Base-by-base conservation (phyloP, 371 early-diverging fungal genomes). In the Caulochytrium protostelioides region DNA sequence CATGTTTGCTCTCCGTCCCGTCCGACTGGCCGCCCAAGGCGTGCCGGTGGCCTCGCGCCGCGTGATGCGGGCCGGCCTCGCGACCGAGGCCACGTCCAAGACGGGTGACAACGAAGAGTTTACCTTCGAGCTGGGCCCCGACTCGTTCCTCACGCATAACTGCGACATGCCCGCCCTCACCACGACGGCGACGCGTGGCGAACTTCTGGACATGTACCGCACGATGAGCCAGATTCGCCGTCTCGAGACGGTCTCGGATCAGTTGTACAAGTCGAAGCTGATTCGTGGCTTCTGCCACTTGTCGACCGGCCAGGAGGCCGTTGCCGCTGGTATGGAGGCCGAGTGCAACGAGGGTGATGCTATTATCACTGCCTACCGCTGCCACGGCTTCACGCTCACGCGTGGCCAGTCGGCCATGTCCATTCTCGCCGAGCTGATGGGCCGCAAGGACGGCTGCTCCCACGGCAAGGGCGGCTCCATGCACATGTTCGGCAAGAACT, bases 401-500 rank as follows among this genome's bases (percentile, higher is more conserved):
- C 84, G 95, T 43, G 99, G 62, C 17, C 46, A 45, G n/a, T 36
- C 57, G n/a, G 39, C 63, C 16, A 51, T 26, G 28, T 28, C 32
- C 13, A 54, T 58, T 43, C 36, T 62, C 20, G 56, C 63, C 23
- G 63, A 62, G 47, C 44, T 62, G 15, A 62, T 74, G 52, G 89
- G 94, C 41, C 75, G 81, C 43, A 46, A 53, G 27, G 79, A 62
- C 39, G 99, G 99, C 50, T 74, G 80, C 47, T 84, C 92, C 22
- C 66, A 74, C 53, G 99, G 99, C 37, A 98, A 95, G 74, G 99
- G 99, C 44, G 99, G 99, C 21, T 97, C 98, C 38, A 98, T 98
- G 99, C 99, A 98, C 74, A 85, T 98, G 79, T 98, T 91, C 62
- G 79, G 84, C 34, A 65, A 69, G 34, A 73, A 79, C 54, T 97